Percentiles rank a stretch among this genome's conserved stretches.
These are phyloP conservation scores for Solanum pimpinellifolium DNA, from an alignment of 257 asterid genomes.

Conservation along the genomic window DNA sequence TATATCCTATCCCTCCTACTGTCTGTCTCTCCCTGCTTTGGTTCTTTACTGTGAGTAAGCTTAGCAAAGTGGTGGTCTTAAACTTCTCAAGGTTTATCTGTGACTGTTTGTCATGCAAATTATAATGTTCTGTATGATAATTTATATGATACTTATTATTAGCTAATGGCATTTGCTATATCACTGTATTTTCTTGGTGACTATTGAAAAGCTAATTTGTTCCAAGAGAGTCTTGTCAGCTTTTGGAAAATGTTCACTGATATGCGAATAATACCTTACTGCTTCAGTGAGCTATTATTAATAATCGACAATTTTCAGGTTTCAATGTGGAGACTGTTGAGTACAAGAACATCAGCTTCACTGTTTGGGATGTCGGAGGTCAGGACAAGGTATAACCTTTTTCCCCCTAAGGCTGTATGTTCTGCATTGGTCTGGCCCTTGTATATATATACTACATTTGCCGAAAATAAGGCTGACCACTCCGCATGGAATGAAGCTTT, in stretches of 20 bases:
- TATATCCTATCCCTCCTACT: background rate
- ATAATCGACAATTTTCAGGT: constrained; percentile 27
- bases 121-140: background rate
- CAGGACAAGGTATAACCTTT: constrained; percentile 61
- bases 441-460: background rate
- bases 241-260: background rate
- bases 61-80: background rate
- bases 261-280: background rate
- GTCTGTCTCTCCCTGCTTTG: background rate
- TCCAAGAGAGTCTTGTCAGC: background rate
- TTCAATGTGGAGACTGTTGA: constrained; percentile 88
- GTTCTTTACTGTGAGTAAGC: background rate
- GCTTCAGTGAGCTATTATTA: background rate
- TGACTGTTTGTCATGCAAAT: background rate
- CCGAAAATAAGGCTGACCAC: background rate
- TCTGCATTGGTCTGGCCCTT: background rate
- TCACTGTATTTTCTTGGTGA: background rate
- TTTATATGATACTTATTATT: background rate
- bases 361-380: constrained; percentile 94
- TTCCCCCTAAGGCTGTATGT: background rate
- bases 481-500: background rate
- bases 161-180: background rate
- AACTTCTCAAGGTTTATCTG: background rate
- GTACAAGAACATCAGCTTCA: constrained; percentile 86
- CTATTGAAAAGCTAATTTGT: background rate